phyloP scores from a whole-genome alignment of 441 rosid species.

The Arabidopsis hybrid region DNA sequence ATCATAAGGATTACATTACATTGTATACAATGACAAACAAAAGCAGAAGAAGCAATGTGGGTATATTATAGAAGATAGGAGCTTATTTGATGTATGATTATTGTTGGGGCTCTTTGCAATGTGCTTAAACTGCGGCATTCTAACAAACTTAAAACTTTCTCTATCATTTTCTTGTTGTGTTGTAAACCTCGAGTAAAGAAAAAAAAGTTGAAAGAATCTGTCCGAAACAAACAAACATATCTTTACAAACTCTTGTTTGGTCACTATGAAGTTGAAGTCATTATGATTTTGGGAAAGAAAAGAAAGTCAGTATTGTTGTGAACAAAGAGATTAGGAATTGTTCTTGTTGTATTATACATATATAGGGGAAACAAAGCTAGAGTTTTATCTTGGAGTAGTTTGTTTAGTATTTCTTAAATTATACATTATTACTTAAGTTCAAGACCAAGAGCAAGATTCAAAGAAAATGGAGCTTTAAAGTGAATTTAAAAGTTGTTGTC shows the following conservation, averaged over 20 bases:
- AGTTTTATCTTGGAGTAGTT: too few relatives aligned
- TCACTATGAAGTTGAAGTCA: too few relatives aligned
- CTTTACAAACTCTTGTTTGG: neutral
- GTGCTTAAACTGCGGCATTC: neutral
- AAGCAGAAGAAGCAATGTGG: constrained; percentile 23
- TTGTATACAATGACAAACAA: constrained; percentile 31
- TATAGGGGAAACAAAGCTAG: too few relatives aligned
- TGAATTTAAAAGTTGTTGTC: too few relatives aligned
- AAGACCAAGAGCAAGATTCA: too few relatives aligned
- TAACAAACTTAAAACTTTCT: neutral
- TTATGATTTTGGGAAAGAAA: too few relatives aligned
- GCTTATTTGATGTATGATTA: constrained; percentile 14
- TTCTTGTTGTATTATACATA: too few relatives aligned
- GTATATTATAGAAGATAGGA: constrained; percentile 22
- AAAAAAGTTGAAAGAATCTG: neutral
- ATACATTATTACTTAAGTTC: too few relatives aligned
- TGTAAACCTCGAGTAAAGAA: neutral
- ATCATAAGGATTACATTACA: constrained; percentile 7
- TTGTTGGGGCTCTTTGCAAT: constrained; percentile 1
- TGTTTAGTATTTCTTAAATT: too few relatives aligned
- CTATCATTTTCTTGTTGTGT: neutral
- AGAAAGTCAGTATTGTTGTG: too few relatives aligned
- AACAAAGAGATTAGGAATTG: too few relatives aligned
- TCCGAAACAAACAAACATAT: neutral
- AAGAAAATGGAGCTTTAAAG: too few relatives aligned